Evolutionary conservation across 495 filamentous ascomycete genomes (phyloP).

Genomic region (Pyrenula massariospora): DNA sequence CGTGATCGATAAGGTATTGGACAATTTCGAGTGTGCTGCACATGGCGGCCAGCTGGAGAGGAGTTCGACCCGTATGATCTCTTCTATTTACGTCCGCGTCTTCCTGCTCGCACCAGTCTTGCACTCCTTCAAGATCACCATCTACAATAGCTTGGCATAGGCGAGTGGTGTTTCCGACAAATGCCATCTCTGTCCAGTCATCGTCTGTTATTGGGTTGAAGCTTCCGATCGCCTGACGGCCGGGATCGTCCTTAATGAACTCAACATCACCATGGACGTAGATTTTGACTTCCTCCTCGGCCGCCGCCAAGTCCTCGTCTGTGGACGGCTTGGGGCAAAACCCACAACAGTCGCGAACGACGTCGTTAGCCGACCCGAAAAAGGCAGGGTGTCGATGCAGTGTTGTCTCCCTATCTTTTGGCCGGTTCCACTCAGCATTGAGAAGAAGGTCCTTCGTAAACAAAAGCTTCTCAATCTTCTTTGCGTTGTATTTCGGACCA

Average conservation of each 20-base stretch:
- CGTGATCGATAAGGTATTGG: slow-evolving; percentile 55
- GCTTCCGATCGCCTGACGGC: slow-evolving; percentile 55
- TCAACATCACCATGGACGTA: slow-evolving; percentile 58
- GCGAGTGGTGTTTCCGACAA: slow-evolving; percentile 56
- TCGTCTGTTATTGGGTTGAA: slow-evolving; percentile 74
- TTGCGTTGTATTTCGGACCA: slow-evolving; percentile 53
- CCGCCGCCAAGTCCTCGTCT: slow-evolving; percentile 54
- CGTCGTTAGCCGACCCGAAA: slow-evolving; percentile 53
- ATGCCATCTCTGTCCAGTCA: slow-evolving; percentile 70
- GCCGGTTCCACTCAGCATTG: slow-evolving; percentile 77
- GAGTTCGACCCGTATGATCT: slow-evolving; percentile 72
- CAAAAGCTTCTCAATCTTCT: slow-evolving; percentile 64
- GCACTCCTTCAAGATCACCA: slow-evolving; percentile 50
- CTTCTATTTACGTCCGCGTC: slow-evolving; percentile 48
- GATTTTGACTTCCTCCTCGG: slow-evolving; percentile 57
- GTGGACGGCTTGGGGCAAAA: slow-evolving; percentile 57
- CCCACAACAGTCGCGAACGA: slow-evolving; percentile 70
- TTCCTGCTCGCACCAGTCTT: slow-evolving; percentile 53
- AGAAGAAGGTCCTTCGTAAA: slow-evolving; percentile 73
- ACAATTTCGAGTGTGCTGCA: slow-evolving; percentile 56
- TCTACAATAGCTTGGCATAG: slow-evolving; percentile 72
- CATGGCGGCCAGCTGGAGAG: slow-evolving; percentile 63
- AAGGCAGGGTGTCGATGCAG: slow-evolving; percentile 72
- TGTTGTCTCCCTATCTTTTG: slow-evolving; percentile 54
- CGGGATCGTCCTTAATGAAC: slow-evolving; percentile 70